Evolutionary conservation across 2,329 filamentous ascomycete genomes (phyloP), one percentile per base, ranked within the genome.

Genomic region (Aureobasidium pullulans): DNA sequence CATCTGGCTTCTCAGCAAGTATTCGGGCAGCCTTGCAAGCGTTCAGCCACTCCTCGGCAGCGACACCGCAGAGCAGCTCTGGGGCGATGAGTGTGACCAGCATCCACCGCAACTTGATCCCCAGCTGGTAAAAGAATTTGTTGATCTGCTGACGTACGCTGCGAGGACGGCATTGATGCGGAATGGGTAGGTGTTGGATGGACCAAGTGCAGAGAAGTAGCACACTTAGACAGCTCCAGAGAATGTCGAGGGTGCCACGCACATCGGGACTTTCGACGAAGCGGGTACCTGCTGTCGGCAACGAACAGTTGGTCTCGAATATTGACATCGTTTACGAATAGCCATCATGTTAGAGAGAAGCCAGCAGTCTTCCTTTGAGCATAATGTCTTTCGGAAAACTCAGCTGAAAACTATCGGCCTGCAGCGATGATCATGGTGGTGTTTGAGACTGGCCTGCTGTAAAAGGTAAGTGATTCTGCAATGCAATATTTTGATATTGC

Each of bases 221-320:
- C n/a, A 56, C 52, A 56, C 29, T 44, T n/a, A 56, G 39, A 56
- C 52, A 56, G 29, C 52, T 56, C 52, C 52, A 56, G 7, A 56
- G 39, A 13, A 56, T 56, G 23, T 56, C 40, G n/a, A 56, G 52
- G 23, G 52, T 56, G 29, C 52, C 52, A 6, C 52, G 52, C 11
- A 56, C 52, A 56, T 56, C 19, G 1, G 52, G 52, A 40, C 48
- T 40, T 11, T 52, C 36, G 4, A 52, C 48, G 19, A 52, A 52
- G 19, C 2, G 37, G 19, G 48, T 29, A 13, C 13, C 36, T 13
- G 11, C 9, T 23, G 34, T 13, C 8, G 48, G 48, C 23, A 52
- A 36, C 36, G 48, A 29, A 40, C 48, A 52, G 15, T 52, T 31
- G 34, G 48, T 52, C 7, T 52, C n/a, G 13, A 52, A 52, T 40